phyloP scores from a whole-genome alignment of 192 early-diverging fungal genomes.

The Coemansia sp. region DNA sequence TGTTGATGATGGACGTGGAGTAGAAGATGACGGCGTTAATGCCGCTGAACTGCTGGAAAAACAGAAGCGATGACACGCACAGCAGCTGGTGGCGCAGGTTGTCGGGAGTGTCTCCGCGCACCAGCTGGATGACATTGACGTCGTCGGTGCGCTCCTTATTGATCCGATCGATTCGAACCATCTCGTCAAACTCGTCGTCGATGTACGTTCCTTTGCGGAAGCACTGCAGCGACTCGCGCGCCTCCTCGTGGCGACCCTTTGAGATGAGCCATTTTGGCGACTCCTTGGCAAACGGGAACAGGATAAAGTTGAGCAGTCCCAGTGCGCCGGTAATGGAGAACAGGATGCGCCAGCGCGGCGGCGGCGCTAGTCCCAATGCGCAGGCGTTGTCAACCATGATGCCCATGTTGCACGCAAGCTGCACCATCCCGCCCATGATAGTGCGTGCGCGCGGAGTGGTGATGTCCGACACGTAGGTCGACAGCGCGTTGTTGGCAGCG shows the following conservation, averaged over 20 bases:
- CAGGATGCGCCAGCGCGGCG: slow-evolving; percentile 73
- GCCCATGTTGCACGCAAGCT: slow-evolving; percentile 75
- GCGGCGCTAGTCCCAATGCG: slow-evolving; percentile 59
- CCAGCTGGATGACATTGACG: slow-evolving; percentile 56
- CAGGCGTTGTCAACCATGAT: slow-evolving; percentile 71
- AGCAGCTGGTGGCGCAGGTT: slow-evolving; percentile 65
- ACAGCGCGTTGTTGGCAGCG: slow-evolving; percentile 59
- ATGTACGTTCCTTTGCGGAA: slow-evolving; percentile 60
- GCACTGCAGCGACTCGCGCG: slow-evolving; percentile 51
- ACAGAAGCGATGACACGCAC: slow-evolving; percentile 64
- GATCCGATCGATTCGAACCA: slow-evolving; percentile 52
- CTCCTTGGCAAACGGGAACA: slow-evolving; percentile 75
- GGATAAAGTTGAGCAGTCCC: slow-evolving; percentile 54
- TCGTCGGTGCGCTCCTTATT: slow-evolving; percentile 42
- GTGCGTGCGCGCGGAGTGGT: slow-evolving; percentile 70
- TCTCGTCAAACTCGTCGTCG: slow-evolving; percentile 66
- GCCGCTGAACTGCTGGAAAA: slow-evolving; percentile 81
- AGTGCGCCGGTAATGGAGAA: slow-evolving; percentile 65
- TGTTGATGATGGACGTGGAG: slow-evolving; percentile 74
- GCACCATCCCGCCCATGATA: slow-evolving; percentile 69
- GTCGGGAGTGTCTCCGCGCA: slow-evolving; percentile 54
- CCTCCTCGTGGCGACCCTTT: slow-evolving; percentile 62
- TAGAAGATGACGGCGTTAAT: slow-evolving; percentile 89
- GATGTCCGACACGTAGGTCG: slow-evolving; percentile 79
- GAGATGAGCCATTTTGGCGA: slow-evolving; percentile 73